Conservation (phyloP, 2,329 filamentous ascomycete genomes). For the Lasiodiplodia theobromae region DNA sequence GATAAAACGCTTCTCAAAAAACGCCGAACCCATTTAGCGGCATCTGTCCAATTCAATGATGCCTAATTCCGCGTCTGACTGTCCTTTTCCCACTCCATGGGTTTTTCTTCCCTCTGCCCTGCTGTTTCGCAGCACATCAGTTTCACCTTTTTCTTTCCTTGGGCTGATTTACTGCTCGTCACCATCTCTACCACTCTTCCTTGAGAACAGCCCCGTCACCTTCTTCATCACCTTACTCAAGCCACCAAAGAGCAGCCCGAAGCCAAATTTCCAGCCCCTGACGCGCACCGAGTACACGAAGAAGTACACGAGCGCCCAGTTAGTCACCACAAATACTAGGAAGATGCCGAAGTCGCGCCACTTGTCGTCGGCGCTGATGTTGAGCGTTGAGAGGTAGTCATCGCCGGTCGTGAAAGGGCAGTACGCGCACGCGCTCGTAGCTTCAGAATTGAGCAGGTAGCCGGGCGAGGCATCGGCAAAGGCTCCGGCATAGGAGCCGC, state of each 20-base stretch:
- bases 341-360: constrained; percentile 79
- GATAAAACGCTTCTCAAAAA: too few relatives aligned
- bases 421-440: constrained; percentile 69
- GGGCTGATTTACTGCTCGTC: neutral
- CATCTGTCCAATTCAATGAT: too few relatives aligned
- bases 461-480: constrained; percentile 65
- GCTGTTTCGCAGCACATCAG: too few relatives aligned
- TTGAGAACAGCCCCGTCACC: constrained; percentile 2
- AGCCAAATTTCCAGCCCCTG: constrained; percentile 73
- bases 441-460: constrained; percentile 69
- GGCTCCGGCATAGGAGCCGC: constrained; percentile 66
- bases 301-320: constrained; percentile 77
- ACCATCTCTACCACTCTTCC: neutral
- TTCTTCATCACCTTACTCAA: constrained; percentile 46
- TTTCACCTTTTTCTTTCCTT: too few relatives aligned
- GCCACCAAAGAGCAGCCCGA: constrained; percentile 63
- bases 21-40: too few relatives aligned
- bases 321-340: constrained; percentile 72
- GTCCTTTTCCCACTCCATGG: too few relatives aligned
- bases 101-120: too few relatives aligned
- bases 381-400: constrained; percentile 69
- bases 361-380: constrained; percentile 65
- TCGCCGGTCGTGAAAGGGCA: constrained; percentile 71
- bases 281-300: constrained; percentile 78
- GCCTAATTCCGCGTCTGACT: too few relatives aligned